A percentile compares a stretch with the other conserved stretches of the same genome.
phyloP scores from a whole-genome alignment of 2,329 filamentous ascomycete species.

The Coniochaeta prunicola region DNA sequence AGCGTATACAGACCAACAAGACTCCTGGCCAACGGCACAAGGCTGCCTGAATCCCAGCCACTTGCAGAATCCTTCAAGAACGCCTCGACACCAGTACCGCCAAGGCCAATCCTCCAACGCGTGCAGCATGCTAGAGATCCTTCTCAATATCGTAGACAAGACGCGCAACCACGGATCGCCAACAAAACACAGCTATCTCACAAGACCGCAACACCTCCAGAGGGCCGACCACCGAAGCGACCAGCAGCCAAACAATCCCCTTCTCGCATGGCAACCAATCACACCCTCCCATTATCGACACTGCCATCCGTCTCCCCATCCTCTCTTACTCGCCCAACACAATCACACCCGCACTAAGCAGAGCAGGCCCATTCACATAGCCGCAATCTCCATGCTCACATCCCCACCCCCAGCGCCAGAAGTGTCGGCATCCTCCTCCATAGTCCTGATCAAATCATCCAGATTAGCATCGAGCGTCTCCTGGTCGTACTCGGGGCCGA shows the following conservation, averaged over 20 bases:
- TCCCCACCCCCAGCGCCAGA: constrained; percentile 12
- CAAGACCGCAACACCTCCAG: neutral
- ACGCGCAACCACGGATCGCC: neutral
- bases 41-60: neutral
- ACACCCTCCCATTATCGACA: no score
- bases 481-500: constrained; percentile 54
- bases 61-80: neutral
- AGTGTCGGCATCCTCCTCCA: constrained; percentile 53
- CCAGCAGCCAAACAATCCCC: neutral
- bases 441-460: constrained; percentile 53
- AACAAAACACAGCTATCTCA: neutral
- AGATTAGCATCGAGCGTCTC: constrained; percentile 62
- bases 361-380: constrained; percentile 7
- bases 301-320: no score
- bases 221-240: neutral
- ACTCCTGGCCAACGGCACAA: neutral
- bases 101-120: neutral
- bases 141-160: neutral
- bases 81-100: neutral
- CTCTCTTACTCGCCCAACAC: neutral
- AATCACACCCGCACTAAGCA: neutral
- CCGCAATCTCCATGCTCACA: constrained; percentile 11
- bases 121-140: neutral
- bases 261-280: neutral
- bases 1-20: neutral